Percentiles rank a stretch among this genome's conserved stretches.
Conservation (phyloP, 257 asterid species). For the Paulownia fortunei region DNA sequence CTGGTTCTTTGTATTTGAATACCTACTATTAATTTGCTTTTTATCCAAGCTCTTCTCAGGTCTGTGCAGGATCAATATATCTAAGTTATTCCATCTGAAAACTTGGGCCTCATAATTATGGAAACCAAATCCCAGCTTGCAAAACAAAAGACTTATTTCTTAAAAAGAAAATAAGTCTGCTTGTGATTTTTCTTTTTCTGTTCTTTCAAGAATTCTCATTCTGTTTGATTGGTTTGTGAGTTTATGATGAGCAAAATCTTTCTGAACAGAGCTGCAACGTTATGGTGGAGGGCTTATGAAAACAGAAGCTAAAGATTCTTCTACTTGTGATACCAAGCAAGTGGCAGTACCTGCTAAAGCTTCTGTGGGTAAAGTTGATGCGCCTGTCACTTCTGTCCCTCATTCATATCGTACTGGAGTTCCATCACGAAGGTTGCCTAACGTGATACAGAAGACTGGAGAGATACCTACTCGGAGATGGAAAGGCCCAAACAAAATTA, state of each 20-base stretch:
- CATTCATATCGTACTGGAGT: constrained; percentile 40
- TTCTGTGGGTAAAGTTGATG: constrained; percentile 27
- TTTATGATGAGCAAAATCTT: not conserved
- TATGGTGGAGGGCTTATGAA: constrained; percentile 44
- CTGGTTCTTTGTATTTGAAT: not conserved
- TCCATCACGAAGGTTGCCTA: constrained; percentile 57
- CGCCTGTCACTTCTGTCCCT: constrained; percentile 33
- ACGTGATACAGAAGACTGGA: constrained; percentile 39
- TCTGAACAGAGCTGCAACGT: constrained; percentile 38
- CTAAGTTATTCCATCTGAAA: not conserved
- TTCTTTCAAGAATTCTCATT: not conserved
- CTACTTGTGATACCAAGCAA: constrained; percentile 47
- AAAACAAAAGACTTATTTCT: not conserved
- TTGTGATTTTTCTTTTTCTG: not conserved
- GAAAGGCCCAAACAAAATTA: constrained; percentile 80
- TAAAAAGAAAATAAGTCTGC: not conserved
- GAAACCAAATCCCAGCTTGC: not conserved
- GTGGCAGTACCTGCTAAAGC: constrained; percentile 35
- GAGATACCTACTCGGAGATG: constrained; percentile 45
- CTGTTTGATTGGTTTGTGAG: not conserved
- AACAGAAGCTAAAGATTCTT: constrained; percentile 45
- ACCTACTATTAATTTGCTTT: not conserved
- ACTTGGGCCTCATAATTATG: not conserved
- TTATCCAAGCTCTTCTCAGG: not conserved
- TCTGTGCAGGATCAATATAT: not conserved